Base-by-base conservation (phyloP, 768 basidiomycete genomes). In the Punctularia strigosozonata region DNA sequence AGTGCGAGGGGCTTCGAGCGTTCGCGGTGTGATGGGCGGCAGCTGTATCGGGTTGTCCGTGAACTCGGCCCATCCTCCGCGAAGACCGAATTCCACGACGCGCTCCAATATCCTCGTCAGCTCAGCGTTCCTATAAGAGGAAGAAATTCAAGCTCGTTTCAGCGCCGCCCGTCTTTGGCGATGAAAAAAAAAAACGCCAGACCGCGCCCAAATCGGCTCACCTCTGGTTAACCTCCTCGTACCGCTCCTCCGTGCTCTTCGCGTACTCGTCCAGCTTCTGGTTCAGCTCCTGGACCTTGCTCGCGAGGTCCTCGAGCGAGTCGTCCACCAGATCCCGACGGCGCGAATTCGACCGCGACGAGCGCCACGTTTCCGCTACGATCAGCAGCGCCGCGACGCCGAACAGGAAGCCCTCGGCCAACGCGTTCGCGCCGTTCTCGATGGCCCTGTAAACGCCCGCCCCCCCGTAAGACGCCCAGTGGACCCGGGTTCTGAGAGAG, bases 361-460 rank as follows among this genome's bases (percentile, higher is more conserved):
- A 69, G 1, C 87, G 79, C 69, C 73, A 90, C 18, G 77, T 63
- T 55, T 91, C 87, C 2, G 78, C 79, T 8, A 88, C 43, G 41
- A 91, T 88, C 4, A 90, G 63, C 0, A 57, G 57, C 2, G 80
- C 77, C 0, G 87, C 86, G 2, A 90, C 87, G 15, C 63, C 52
- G 51, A 90, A 90, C 3, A 90, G 68, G 47, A 90, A 90, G 0
- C 83, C 83, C 57, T 90, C 87, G 0, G 87, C 87, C 4, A 90
- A 64, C 4, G 78, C 66, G 46, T 88, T 90, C 13, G 87, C 83
- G 17, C 87, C 87, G 48, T 81, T 87, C 43, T 88, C 84, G 42
- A 90, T 82, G 0, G 87, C 87, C 42, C 84, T 86, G 45, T 15
- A n/a, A n/a, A n/a, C n/a, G n/a, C n/a, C n/a, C n/a, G n/a, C n/a